Base-by-base conservation (phyloP, 2,329 filamentous ascomycete species). In the Hypoxylon rubiginosum region DNA sequence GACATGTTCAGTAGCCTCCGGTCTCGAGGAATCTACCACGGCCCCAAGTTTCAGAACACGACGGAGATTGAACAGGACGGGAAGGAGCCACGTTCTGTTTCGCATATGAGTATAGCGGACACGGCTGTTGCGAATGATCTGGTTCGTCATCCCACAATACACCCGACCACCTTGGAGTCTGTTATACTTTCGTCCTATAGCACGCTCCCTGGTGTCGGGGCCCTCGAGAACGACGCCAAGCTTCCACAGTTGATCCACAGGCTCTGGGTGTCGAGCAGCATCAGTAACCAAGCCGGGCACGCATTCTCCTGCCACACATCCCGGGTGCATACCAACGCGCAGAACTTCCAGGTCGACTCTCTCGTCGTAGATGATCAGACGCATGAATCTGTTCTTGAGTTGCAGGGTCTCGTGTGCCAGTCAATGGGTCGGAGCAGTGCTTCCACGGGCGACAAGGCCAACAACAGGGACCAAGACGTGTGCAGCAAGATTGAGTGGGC, bases 101-200 rank as follows among this genome's bases (percentile, higher is more conserved):
- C n/a, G n/a, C n/a, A n/a, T n/a, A n/a, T n/a, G n/a, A n/a, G n/a
- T n/a, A n/a, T n/a, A n/a, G n/a, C n/a, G n/a, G n/a, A n/a, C n/a
- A n/a, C n/a, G n/a, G n/a, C n/a, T n/a, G n/a, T n/a, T n/a, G n/a
- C n/a, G n/a, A n/a, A n/a, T n/a, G n/a, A n/a, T n/a, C n/a, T n/a
- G n/a, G n/a, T n/a, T n/a, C n/a, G n/a, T n/a, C n/a, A n/a, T n/a
- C n/a, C n/a, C n/a, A n/a, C n/a, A n/a, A n/a, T 75, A n/a, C 73
- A 75, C 46, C 73, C 73, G 0, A 73, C 60, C 15, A 75, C 73
- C 13, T 66, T 75, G 4, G 73, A 75, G 46, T 61, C 68, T 2
- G 46, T 73, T 15, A 56, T 73, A 9, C 41, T 62, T 11, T 54
- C 68, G 1, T 34, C 59, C 5, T 74, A 67, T 26, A 24, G 60